Percentiles rank a stretch among this genome's conserved stretches.
These are phyloP conservation scores for Paecilomyces fulvus DNA, from an alignment of 2,329 filamentous ascomycete species.

Conservation along the genomic window DNA sequence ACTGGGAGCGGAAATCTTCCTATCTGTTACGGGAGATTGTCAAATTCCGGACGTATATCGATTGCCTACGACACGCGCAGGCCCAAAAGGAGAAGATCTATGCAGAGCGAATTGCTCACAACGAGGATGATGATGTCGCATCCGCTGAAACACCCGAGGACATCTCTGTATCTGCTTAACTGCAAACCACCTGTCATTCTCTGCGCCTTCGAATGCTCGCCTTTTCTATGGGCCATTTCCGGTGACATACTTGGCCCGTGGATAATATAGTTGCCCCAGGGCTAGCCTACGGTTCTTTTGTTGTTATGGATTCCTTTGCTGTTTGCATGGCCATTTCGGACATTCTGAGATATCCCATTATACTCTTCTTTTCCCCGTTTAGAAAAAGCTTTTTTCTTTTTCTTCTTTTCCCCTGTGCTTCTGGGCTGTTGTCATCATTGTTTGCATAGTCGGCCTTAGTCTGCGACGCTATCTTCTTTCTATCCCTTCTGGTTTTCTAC, in stretches of 20 bases:
- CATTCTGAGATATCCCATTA: background rate
- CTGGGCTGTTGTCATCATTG: background rate
- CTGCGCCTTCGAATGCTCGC: background rate
- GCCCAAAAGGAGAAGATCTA: constrained; percentile 64
- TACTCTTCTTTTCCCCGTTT: background rate
- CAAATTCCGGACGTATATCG: constrained; percentile 93
- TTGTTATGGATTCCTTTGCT: background rate
- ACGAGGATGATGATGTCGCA: constrained; percentile 3
- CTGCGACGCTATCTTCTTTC: background rate
- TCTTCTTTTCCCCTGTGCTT: background rate
- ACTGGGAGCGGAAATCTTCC: constrained; percentile 94
- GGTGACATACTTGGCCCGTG: background rate
- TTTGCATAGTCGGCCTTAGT: background rate
- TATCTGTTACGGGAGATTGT: constrained; percentile 90
- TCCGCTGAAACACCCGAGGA: background rate
- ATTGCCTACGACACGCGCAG: constrained; percentile 66
- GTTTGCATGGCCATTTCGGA: background rate
- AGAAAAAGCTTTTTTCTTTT: background rate
- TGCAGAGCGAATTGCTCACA: constrained; percentile 14
- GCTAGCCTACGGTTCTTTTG: background rate
- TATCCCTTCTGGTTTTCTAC: background rate
- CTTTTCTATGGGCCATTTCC: background rate
- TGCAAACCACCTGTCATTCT: background rate
- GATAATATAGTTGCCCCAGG: background rate
- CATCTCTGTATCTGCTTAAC: background rate